Conservation (phyloP, 108 stramenopile species). For the Discostella pseudostelligera region DNA sequence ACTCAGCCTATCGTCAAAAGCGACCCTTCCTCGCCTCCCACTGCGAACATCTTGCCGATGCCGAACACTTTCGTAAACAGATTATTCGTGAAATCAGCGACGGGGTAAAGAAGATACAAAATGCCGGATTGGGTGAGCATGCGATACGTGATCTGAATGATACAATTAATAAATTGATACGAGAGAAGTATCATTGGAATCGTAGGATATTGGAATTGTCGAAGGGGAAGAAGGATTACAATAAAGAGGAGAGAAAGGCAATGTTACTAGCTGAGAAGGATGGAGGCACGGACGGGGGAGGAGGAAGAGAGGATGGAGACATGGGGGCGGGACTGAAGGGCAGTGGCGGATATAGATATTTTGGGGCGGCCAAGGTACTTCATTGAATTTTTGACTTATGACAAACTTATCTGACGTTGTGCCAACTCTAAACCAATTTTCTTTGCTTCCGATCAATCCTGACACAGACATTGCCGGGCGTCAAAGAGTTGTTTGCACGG, state of each 20-base stretch:
- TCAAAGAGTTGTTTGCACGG: conserved; percentile 85
- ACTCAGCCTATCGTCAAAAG: conserved; percentile 31
- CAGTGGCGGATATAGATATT: conserved; percentile 87
- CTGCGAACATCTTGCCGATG: conserved; percentile 79
- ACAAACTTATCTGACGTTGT: no score
- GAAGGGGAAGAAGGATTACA: conserved; percentile 79
- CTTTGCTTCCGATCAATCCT: background rate
- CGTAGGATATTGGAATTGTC: conserved; percentile 76
- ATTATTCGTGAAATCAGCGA: conserved; percentile 85
- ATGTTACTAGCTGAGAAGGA: conserved; percentile 55
- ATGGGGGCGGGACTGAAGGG: conserved; percentile 57
- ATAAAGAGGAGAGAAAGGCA: conserved; percentile 66
- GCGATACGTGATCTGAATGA: conserved; percentile 97
- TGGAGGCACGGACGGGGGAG: conserved; percentile 50
- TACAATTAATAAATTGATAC: conserved; percentile 92
- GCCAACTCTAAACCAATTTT: no score
- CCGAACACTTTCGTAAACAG: conserved; percentile 74
- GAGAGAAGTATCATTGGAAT: conserved; percentile 96
- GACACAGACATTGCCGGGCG: conserved; percentile 69
- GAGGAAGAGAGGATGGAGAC: conserved; percentile 36
- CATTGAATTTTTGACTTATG: no score
- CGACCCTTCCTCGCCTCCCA: conserved; percentile 90
- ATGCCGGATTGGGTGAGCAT: conserved; percentile 93
- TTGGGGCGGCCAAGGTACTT: conserved; percentile 89
- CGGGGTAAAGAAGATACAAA: conserved; percentile 88